Conservation (phyloP, 768 basidiomycete genomes). For the Crassisporium funariophilum region DNA sequence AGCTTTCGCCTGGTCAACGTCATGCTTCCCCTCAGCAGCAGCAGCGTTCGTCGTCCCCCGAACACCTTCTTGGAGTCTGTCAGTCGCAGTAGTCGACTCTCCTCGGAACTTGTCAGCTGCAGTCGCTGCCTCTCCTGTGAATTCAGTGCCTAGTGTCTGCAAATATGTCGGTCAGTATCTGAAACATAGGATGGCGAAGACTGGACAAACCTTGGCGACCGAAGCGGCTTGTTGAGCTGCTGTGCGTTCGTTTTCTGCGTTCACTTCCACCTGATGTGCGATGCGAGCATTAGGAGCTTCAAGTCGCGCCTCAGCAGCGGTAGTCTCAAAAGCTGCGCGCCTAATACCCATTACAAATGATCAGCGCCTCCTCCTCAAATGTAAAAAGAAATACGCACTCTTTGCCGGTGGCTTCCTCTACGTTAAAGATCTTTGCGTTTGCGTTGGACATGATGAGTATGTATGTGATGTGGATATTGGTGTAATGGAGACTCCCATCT, state of each 20-base stretch:
- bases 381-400: conserved; percentile 29
- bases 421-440: conserved; percentile 39
- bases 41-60: conserved; percentile 50
- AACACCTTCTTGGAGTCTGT: conserved; percentile 33
- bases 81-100: conserved; percentile 38
- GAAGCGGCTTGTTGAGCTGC: conserved; percentile 55
- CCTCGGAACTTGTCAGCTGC: conserved; percentile 38
- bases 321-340: conserved; percentile 46
- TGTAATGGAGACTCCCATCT: not conserved
- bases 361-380: not conserved
- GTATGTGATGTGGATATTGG: too few species aligned
- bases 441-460: conserved; percentile 29
- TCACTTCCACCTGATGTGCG: conserved; percentile 47
- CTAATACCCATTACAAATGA: conserved; percentile 16
- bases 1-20: conserved; percentile 49
- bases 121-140: conserved; percentile 36
- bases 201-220: conserved; percentile 48
- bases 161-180: not conserved
- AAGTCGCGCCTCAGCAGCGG: conserved; percentile 54
- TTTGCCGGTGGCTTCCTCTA: conserved; percentile 32
- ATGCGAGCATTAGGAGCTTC: conserved; percentile 44
- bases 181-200: too few species aligned
- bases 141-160: conserved; percentile 33
- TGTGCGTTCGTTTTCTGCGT: conserved; percentile 44
- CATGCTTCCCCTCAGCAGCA: conserved; percentile 55